Base-by-base conservation (phyloP, 257 asterid genomes). In the Solanum chiquidenum region DNA sequence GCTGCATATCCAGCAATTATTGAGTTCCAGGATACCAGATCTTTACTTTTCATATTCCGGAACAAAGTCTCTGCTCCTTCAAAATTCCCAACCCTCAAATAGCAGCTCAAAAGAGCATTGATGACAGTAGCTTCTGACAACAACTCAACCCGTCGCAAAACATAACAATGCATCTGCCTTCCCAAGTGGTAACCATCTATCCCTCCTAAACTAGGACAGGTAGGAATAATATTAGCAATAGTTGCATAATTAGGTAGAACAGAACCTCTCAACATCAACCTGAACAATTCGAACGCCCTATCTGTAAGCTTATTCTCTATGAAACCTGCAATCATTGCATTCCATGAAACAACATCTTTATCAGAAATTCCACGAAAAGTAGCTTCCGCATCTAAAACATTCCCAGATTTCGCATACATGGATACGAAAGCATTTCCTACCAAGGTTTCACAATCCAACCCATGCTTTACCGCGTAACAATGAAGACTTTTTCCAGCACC, bases 291-390 rank as follows among this genome's bases (percentile, higher is more conserved):
- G 90, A 95, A 91, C 44, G 98, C 98, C 44, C 91, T 89, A 68
- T 87, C 87, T 76, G 79, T 40, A 23, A 93, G 92, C 86, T 91
- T 90, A 90, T 94, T 96, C 93, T 94, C 96, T 20, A 93, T 87
- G 44, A 91, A 90, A 77, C 98, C 98, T 86, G 98, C 94, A 91
- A 95, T 94, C 27, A 92, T 89, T 13, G 98, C 96, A 91, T 96
- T 96, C 93, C 96, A 95, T 2, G 98, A 94, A 88, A 96, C 91
- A 33, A 93, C 95, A 91, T 96, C 98, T 90, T 95, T 96, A 82
- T 92, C 94, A 89, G 87, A 80, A 86, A 96, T 95, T 85, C 91
- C 92, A 84, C 35, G 75, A 86, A 96, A 95, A 85, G 92, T 92
- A 85, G 92, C 79, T 86, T 84, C 80, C 33, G 98, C 98, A 91